Evolutionary conservation across 306 rosid genomes (phyloP), one percentile per base, ranked within the genome.

Genomic region (Abrus precatorius): DNA sequence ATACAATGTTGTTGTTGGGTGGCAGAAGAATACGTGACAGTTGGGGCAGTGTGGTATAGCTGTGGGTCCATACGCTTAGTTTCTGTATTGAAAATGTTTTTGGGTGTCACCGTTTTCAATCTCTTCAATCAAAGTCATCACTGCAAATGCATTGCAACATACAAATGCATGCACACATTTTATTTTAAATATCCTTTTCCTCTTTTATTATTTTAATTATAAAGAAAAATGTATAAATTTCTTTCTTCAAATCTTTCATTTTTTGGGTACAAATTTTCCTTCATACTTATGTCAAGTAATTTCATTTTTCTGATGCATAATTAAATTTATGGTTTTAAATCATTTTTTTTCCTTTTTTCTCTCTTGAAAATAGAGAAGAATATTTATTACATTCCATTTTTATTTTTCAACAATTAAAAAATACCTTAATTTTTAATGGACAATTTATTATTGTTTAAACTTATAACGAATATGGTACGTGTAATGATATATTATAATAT

Each of bases 21-120:
- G 83, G 84, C 86, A 84, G 85, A 64, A 69, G 80, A 73, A 83
- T 91, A 84, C 90, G 89, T 85, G 88, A 90, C 85, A 85, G 93
- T 91, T 91, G 93, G 82, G 87, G 85, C 30, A 79, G 7, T 38
- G 5, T 85, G 71, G 56, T 59, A 44, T 64, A 7, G 28, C 0
- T 75, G 80, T 61, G 80, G 80, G 60, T 65, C 80, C 71, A 75
- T 47, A 47, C 71, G 13, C 4, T 5, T 47, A 34, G 48, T 75
- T 75, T 10, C 30, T 75, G 59, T 13, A 53, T 59, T 29, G 69
- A 30, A 57, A 8, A 28, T 11, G 29, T 14, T 73, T 73, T 63
- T 33, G 6, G 41, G 41, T 47, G 74, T 44, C 73, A 47, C 74
- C 57, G 47, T 69, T 67, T 65, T 65, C 50, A 43, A 44, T 67